These are phyloP conservation scores for Jatropha podagrica DNA, from an alignment of 441 rosid species.

Conservation along the genomic window DNA sequence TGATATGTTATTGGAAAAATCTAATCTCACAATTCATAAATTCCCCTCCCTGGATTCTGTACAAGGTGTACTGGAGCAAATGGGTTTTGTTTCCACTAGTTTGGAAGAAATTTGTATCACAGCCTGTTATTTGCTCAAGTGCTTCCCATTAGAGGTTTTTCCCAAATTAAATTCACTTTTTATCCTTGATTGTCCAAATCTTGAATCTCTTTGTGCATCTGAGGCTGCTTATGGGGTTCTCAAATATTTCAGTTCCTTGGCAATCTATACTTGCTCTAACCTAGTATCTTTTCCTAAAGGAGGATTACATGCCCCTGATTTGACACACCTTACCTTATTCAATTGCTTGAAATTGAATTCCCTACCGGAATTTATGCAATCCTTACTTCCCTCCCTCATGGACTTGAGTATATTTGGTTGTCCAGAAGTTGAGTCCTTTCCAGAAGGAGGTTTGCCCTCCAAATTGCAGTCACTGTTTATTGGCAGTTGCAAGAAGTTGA, in stretches of 20 bases:
- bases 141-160: neutral
- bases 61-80: neutral
- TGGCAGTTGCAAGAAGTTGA: neutral
- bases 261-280: neutral
- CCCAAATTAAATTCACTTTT: constrained; percentile 4
- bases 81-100: neutral
- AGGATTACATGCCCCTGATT: neutral
- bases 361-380: constrained; percentile 16
- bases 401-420: neutral
- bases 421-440: constrained; percentile 17
- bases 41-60: no score
- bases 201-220: constrained; percentile 9
- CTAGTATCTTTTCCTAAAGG: neutral
- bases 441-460: constrained; percentile 29
- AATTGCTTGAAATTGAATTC: constrained; percentile 20
- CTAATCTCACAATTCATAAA: no score
- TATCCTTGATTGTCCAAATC: constrained; percentile 14
- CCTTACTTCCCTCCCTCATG: neutral
- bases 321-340: constrained; percentile 1
- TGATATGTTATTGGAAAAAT: constrained; percentile 11
- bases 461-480: constrained; percentile 18
- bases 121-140: constrained; percentile 4
- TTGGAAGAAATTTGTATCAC: neutral
- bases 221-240: neutral
- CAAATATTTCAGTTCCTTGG: constrained; percentile 18